These are phyloP conservation scores for Seiridium cupressi DNA, from an alignment of 2,329 filamentous ascomycete species.

Conservation along the genomic window DNA sequence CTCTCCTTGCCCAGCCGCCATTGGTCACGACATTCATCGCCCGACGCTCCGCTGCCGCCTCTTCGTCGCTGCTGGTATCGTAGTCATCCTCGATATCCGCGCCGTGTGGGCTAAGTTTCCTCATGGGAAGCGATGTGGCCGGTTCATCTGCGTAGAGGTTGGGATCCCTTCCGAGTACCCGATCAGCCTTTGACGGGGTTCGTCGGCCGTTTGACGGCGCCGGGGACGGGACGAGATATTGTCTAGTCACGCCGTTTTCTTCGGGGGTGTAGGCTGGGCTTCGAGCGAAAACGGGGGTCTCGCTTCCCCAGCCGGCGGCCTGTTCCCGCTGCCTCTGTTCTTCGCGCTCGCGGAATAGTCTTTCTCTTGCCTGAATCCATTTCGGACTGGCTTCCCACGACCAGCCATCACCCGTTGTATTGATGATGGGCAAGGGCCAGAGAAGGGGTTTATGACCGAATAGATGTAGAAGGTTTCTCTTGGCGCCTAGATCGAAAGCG, in stretches of 20 bases:
- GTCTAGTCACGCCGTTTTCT: conserved; percentile 24
- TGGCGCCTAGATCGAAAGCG: conserved; percentile 88
- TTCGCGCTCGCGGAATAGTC: conserved; percentile 55
- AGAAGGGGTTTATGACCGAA: conserved; percentile 72
- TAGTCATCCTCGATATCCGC: conserved; percentile 40
- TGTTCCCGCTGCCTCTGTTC: conserved; percentile 63
- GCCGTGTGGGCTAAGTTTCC: conserved; percentile 45
- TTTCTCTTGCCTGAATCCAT: conserved; percentile 72
- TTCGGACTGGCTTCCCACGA: conserved; percentile 81
- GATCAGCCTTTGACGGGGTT: conserved; percentile 55
- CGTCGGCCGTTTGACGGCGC: conserved; percentile 27
- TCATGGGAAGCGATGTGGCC: conserved; percentile 41
- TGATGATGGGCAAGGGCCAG: conserved; percentile 80
- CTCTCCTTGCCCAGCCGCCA: conserved; percentile 33
- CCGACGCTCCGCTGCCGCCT: conserved; percentile 38
- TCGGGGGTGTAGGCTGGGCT: conserved; percentile 20
- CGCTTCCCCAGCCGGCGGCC: conserved; percentile 64
- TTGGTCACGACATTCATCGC: conserved; percentile 42
- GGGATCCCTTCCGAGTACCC: conserved; percentile 56
- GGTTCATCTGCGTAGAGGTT: conserved; percentile 52
- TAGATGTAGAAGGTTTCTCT: conserved; percentile 74
- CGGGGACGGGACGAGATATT: conserved; percentile 25
- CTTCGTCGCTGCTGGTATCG: conserved; percentile 27
- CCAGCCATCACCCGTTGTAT: conserved; percentile 91
- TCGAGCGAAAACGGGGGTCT: conserved; percentile 20